Percentiles rank a stretch among this genome's conserved stretches.
phyloP scores from a whole-genome alignment of 495 filamentous ascomycete genomes.

The Pyrenopolyporus hunteri region DNA sequence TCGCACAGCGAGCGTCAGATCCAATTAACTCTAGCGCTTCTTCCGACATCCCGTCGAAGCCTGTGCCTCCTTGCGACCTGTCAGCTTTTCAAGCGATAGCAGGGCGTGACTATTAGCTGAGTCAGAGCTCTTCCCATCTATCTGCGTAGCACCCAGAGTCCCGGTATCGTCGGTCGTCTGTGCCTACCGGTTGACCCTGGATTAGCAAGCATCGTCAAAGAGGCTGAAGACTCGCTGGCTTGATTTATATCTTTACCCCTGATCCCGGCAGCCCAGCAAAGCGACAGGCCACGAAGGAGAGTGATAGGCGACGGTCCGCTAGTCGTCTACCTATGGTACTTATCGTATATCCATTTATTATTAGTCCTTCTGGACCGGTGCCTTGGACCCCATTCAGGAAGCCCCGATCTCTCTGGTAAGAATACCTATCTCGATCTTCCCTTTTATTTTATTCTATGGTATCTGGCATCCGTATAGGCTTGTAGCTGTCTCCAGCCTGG shows the following conservation, averaged over 20 bases:
- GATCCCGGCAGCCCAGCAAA: conserved; percentile 28
- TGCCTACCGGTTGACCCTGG: conserved; percentile 12
- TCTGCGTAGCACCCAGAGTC: conserved; percentile 11
- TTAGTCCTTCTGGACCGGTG: conserved; percentile 8
- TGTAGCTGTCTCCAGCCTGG: too few relatives aligned
- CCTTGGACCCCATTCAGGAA: not conserved
- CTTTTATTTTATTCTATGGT: too few relatives aligned
- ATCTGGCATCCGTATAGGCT: too few relatives aligned
- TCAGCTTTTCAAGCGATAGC: conserved; percentile 22
- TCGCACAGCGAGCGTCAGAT: conserved; percentile 29
- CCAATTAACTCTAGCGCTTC: conserved; percentile 32
- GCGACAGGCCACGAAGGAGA: conserved; percentile 13
- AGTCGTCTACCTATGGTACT: conserved; percentile 14
- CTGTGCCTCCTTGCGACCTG: conserved; percentile 25
- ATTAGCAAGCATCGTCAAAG: conserved; percentile 27
- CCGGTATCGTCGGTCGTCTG: conserved; percentile 8
- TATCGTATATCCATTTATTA: conserved; percentile 1
- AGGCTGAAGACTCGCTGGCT: conserved; percentile 28
- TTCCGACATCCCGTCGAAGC: conserved; percentile 34
- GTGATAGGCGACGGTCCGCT: conserved; percentile 26
- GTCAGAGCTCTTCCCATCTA: conserved; percentile 7
- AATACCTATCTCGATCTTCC: too few relatives aligned
- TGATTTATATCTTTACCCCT: conserved; percentile 30
- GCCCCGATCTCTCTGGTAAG: conserved; percentile 20
- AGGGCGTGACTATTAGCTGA: conserved; percentile 23